Base-by-base conservation (phyloP, 78 protist genomes). In the Dictyostelium capitatum region DNA sequence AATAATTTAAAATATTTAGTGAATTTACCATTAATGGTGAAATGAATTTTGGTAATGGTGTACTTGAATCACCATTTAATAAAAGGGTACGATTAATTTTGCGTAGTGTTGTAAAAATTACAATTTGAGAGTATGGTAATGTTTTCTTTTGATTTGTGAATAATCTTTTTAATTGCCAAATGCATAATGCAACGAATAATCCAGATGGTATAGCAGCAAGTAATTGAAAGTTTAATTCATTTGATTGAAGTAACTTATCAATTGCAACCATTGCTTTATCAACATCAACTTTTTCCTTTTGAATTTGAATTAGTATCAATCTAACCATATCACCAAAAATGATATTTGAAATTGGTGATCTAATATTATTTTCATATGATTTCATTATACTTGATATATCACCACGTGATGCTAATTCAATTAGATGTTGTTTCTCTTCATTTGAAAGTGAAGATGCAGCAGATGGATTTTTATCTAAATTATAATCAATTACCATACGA, bases 281-380 rank as follows among this genome's bases (percentile, higher is more conserved):
- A 7, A 90, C 87, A 62, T 90, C 95, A 12, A 90, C 95, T 48
- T 82, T 82, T 20, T 67, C 90, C 3, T 90, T 90, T 82, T 90
- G 95, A 15, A 90, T 77, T 65, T 90, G 95, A 12, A 90, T 90
- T 3, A 90, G 25, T 11, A 67, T 19, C 5, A 90, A 23, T 48
- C 85, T 51, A n/a, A 90, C n/a, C 79, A 90, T 48, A 32, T 90
- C 89, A n/a, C 95, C 95, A 23, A 90, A 74, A 2, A 90, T n/a
- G 1, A 59, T 14, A 23, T 41, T 65, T 19, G 48, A 15, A 11
- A 90, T 1, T 12, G 95, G 95, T 19, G 56, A 19, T 48, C 57
- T 30, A 30, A 90, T 90, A 41, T 30, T 57, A 1, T 25, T 20
- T 56, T 90, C 95, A 19, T 90, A 90, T 10, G 84, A 74, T 28